Conservation (phyloP, 768 basidiomycete species). For the Tulasnella sp. region DNA sequence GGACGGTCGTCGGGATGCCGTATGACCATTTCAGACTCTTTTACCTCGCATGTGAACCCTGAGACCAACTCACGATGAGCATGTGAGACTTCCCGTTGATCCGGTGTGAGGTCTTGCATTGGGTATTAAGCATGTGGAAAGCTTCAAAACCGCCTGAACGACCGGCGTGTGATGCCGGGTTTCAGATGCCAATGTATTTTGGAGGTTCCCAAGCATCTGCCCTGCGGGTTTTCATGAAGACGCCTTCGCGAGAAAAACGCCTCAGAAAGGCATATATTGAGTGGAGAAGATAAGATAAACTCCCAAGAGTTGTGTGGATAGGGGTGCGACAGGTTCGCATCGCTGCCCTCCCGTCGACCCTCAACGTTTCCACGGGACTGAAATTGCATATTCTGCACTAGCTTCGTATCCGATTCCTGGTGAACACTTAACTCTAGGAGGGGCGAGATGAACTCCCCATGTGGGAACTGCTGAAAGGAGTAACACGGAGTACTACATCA, state of each 20-base stretch:
- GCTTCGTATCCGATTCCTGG: no score
- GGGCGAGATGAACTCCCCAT: no score
- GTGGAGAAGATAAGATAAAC: background rate
- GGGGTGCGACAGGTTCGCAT: background rate
- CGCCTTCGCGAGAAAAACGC: background rate
- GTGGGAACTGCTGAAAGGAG: no score
- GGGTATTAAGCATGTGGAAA: background rate
- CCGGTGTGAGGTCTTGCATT: background rate
- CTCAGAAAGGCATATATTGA: background rate
- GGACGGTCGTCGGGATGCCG: background rate
- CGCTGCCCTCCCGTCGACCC: background rate
- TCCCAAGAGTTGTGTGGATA: background rate
- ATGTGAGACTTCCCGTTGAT: background rate
- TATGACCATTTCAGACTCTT: background rate
- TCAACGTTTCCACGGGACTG: background rate
- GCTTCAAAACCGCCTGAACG: background rate
- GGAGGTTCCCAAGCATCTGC: background rate
- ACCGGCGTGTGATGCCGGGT: background rate
- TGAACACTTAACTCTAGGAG: no score
- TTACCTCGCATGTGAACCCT: background rate
- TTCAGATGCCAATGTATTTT: background rate
- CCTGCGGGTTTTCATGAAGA: background rate
- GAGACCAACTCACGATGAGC: background rate
- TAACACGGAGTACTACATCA: no score
- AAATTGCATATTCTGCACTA: background rate